Evolutionary conservation across 441 rosid species (phyloP).

Genomic region (Gossypium davidsonii): DNA sequence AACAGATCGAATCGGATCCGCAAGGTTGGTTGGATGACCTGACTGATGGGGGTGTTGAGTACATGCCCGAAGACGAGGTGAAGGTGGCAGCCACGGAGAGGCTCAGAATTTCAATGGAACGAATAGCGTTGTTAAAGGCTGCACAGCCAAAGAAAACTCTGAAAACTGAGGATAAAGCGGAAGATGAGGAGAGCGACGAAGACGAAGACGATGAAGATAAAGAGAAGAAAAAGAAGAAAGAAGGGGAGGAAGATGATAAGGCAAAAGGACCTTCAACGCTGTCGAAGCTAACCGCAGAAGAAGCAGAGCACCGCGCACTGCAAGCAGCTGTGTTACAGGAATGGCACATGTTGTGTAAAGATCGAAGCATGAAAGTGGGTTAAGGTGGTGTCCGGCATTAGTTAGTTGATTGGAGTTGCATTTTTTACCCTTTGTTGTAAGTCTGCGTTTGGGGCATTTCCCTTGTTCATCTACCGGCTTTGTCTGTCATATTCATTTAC

Average conservation of each 20-base stretch:
- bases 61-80: constrained; percentile 97
- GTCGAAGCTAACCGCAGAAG: constrained; percentile 84
- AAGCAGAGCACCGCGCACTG: constrained; percentile 92
- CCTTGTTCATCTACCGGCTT: constrained; percentile 25
- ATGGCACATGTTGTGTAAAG: constrained; percentile 90
- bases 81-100: constrained; percentile 83
- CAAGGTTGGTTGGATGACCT: constrained; percentile 98
- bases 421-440: not conserved
- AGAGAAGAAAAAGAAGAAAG: constrained; percentile 16
- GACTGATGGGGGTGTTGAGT: constrained; percentile 84
- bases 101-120: constrained; percentile 89
- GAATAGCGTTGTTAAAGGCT: constrained; percentile 85
- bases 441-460: not conserved
- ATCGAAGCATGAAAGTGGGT: constrained; percentile 41
- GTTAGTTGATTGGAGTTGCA: constrained; percentile 15
- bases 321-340: constrained; percentile 95
- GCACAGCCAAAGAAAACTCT: constrained; percentile 67
- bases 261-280: constrained; percentile 64
- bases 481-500: not conserved
- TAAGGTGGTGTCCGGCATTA: constrained; percentile 7
- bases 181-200: constrained; percentile 26
- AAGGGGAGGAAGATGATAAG: constrained; percentile 34
- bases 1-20: constrained; percentile 81
- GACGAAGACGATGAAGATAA: constrained; percentile 29
- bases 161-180: constrained; percentile 47